These are phyloP conservation scores for Boletellus sp. DNA, from an alignment of 1,284 basidiomycete genomes.

Conservation along the genomic window DNA sequence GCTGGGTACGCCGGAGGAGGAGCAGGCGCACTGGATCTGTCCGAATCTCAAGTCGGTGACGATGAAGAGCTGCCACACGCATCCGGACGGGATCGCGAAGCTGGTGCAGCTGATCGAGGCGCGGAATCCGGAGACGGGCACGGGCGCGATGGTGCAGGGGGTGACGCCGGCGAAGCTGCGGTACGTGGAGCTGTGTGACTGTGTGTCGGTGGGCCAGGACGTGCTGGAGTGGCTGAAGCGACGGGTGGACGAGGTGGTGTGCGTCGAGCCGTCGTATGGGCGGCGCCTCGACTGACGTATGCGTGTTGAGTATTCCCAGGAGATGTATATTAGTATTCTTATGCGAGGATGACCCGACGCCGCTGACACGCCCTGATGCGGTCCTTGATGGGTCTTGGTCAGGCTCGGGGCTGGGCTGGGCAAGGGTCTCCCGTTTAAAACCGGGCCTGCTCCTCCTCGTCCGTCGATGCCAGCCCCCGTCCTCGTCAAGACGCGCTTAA, in stretches of 20 bases:
- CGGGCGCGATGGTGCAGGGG: constrained; percentile 30
- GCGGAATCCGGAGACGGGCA: constrained; percentile 53
- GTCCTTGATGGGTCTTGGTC: too few species aligned
- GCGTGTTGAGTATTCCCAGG: not conserved
- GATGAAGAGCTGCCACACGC: constrained; percentile 58
- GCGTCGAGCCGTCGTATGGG: constrained; percentile 47
- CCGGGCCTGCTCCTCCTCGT: not conserved
- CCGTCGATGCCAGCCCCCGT: not conserved
- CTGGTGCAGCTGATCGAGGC: constrained; percentile 66
- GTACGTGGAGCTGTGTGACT: constrained; percentile 61
- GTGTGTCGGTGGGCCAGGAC: constrained; percentile 57
- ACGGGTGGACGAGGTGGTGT: constrained; percentile 56
- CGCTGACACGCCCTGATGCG: too few species aligned
- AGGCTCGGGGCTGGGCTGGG: too few species aligned
- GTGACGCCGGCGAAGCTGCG: constrained; percentile 48
- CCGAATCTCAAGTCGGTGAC: constrained; percentile 54
- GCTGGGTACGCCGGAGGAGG: constrained; percentile 57
- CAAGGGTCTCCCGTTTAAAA: too few species aligned
- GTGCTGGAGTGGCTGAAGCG: constrained; percentile 61
- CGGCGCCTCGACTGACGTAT: constrained; percentile 16
- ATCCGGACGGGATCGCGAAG: constrained; percentile 58
- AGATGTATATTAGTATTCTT: constrained; percentile 3
- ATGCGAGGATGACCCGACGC: constrained; percentile 1
- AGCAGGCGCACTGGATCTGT: constrained; percentile 55
- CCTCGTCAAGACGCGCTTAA: not conserved